phyloP scores from a whole-genome alignment of 768 basidiomycete genomes.

The Xerocomellus dryophilus region DNA sequence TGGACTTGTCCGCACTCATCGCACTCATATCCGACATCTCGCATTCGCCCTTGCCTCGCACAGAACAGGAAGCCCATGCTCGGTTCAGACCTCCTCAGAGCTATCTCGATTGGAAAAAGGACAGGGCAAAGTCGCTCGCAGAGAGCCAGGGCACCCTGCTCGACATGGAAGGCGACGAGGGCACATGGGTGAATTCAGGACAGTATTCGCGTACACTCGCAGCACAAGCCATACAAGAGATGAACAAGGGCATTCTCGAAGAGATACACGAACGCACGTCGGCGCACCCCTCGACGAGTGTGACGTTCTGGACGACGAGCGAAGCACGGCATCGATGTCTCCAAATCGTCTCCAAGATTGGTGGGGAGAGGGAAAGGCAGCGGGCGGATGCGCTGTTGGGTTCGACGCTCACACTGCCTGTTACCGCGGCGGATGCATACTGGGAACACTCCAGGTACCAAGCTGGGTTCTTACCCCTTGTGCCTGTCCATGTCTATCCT shows the following conservation, averaged over 20 bases:
- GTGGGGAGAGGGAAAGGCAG: slow-evolving; percentile 62
- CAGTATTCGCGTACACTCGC: slow-evolving; percentile 70
- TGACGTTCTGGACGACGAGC: slow-evolving; percentile 77
- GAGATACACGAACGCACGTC: slow-evolving; percentile 55
- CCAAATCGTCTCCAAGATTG: slow-evolving; percentile 79
- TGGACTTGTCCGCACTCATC: slow-evolving; percentile 83
- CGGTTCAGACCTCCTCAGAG: slow-evolving; percentile 61
- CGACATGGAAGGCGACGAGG: slow-evolving; percentile 9
- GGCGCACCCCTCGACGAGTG: background rate
- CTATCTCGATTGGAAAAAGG: slow-evolving; percentile 60
- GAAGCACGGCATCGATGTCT: slow-evolving; percentile 74
- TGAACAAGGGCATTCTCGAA: slow-evolving; percentile 57
- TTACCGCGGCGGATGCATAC: slow-evolving; percentile 39
- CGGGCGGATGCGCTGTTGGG: slow-evolving; percentile 62
- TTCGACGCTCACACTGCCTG: no score
- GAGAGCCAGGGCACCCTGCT: slow-evolving; percentile 1
- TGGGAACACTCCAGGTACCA: slow-evolving; percentile 66
- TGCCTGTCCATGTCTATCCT: slow-evolving; percentile 56
- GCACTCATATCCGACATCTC: slow-evolving; percentile 82
- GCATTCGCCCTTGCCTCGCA: slow-evolving; percentile 61
- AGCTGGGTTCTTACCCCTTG: slow-evolving; percentile 49
- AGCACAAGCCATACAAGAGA: slow-evolving; percentile 73
- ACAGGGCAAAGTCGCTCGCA: slow-evolving; percentile 14
- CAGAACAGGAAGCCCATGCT: slow-evolving; percentile 52
- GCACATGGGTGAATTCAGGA: slow-evolving; percentile 33